Conservation (phyloP, 257 asterid genomes). For the Ballota nigra region DNA sequence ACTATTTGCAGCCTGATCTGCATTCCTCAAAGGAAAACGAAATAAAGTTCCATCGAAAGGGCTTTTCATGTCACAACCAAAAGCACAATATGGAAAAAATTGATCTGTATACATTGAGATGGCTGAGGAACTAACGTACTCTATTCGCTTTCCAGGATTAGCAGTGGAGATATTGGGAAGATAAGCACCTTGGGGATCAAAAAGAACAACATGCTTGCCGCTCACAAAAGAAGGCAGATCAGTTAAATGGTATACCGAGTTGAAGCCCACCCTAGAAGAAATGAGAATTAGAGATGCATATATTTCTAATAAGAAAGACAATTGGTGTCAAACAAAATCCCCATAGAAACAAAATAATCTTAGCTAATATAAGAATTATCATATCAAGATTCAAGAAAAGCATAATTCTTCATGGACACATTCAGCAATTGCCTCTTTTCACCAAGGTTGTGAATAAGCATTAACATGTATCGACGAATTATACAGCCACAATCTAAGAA, state of each 20-base stretch:
- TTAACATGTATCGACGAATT: neutral
- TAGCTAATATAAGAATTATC: constrained; percentile 8
- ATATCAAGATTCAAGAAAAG: constrained; percentile 8
- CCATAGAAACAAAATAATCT: constrained; percentile 4
- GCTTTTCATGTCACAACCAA: constrained; percentile 90
- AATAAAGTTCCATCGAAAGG: constrained; percentile 91
- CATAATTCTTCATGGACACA: constrained; percentile 6
- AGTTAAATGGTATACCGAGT: constrained; percentile 94
- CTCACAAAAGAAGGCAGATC: constrained; percentile 97
- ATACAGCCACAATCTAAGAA: constrained; percentile 1
- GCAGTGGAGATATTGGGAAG: constrained; percentile 83
- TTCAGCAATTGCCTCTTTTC: neutral
- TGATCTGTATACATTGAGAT: constrained; percentile 79
- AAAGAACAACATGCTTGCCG: constrained; percentile 86
- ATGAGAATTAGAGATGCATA: constrained; percentile 29
- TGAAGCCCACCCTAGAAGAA: constrained; percentile 93
- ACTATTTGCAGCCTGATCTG: constrained; percentile 82
- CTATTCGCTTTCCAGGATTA: constrained; percentile 96
- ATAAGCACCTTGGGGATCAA: constrained; percentile 94
- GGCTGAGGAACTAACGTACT: constrained; percentile 84
- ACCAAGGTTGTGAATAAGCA: constrained; percentile 11
- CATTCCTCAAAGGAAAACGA: constrained; percentile 95
- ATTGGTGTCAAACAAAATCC: constrained; percentile 7
- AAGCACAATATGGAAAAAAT: constrained; percentile 87
- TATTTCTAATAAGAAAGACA: constrained; percentile 23